Base-by-base conservation (phyloP, 2,329 filamentous ascomycete species). In the Colletotrichum nymphaeae region DNA sequence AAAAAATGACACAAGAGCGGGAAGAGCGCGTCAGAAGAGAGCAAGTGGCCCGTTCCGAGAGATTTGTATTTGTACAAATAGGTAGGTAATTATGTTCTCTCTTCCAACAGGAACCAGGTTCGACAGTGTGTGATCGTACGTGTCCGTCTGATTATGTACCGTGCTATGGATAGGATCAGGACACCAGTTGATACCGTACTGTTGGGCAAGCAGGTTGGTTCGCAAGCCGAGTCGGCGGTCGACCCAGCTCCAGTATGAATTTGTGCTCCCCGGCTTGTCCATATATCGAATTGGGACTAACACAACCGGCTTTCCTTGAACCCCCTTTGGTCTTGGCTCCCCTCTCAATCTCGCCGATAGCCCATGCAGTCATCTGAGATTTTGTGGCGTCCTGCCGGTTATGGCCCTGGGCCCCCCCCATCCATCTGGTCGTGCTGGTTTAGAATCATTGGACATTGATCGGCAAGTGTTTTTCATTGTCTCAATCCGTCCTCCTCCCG, bases 291-390 rank as follows among this genome's bases (percentile, higher is more conserved):
- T 35, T 26, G 52, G 56, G 42, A 63, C 57, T 55, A 63, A 63
- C 24, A 55, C 67, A 46, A 32, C 58, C 42, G 46, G 14, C 9
- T 16, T 28, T 28, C 12, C 24, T 26, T n/a, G 35, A 32, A 24
- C 32, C 30, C 30, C 63, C 24, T 28, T 56, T 56, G 49, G n/a
- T 32, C 49, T 49, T 49, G 42, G n/a, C 62, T 52, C 35, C 63
- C 49, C 52, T 42, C 22, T 28, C 14, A 12, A 37, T 19, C 26
- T 49, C 37, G 60, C 46, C 55, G 56, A 64, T 56, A 64, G 14
- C 26, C 46, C 66, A 73, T 57, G 55, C 66, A 73, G 70, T 56
- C 59, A 65, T 65, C 32, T 70, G 70, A 65, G 70, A 73, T 65
- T 65, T 60, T 56, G 67, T 73, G 70, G 70, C 70, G 60, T 55